Percentiles rank a stretch among this genome's conserved stretches.
Evolutionary conservation across 208 protist species (phyloP).

Genomic region (Trypanosoma scelopori): DNA sequence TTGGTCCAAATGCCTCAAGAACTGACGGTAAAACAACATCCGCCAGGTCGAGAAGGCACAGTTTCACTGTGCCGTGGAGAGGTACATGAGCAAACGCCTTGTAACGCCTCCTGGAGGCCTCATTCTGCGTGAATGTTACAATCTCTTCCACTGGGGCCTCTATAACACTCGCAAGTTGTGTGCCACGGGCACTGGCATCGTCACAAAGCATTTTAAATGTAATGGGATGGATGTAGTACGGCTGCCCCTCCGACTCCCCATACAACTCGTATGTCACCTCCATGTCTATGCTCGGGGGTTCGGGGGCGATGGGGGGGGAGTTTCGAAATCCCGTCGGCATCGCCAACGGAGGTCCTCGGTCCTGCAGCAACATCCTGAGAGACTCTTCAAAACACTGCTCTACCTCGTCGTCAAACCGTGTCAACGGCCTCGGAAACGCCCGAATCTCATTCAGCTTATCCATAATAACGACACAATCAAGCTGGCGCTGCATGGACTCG

Average conservation of each 20-base stretch:
- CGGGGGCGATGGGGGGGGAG: slow-evolving; percentile 13
- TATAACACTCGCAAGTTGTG: slow-evolving; percentile 47
- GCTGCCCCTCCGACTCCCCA: slow-evolving; percentile 68
- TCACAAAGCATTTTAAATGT: slow-evolving; percentile 77
- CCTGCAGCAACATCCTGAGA: slow-evolving; percentile 57
- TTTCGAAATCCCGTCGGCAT: background rate
- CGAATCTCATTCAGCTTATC: slow-evolving; percentile 49
- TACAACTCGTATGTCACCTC: slow-evolving; percentile 60
- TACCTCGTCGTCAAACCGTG: slow-evolving; percentile 54
- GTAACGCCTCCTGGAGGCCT: slow-evolving; percentile 66
- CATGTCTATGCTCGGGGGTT: background rate
- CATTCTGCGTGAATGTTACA: slow-evolving; percentile 62
- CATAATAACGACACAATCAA: slow-evolving; percentile 50
- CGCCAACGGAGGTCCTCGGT: slow-evolving; percentile 28
- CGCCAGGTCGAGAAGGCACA: slow-evolving; percentile 72
- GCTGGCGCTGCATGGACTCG: slow-evolving; percentile 46
- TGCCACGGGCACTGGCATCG: slow-evolving; percentile 56
- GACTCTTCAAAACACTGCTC: slow-evolving; percentile 48
- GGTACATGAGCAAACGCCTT: slow-evolving; percentile 83
- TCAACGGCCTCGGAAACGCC: slow-evolving; percentile 40
- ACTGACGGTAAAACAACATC: slow-evolving; percentile 63
- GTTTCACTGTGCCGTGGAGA: slow-evolving; percentile 69
- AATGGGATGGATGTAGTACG: slow-evolving; percentile 81
- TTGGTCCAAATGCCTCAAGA: slow-evolving; percentile 40
- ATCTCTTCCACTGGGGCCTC: slow-evolving; percentile 60